Conservation (phyloP, 2,329 filamentous ascomycete genomes). For the Setomelanomma holmii region DNA sequence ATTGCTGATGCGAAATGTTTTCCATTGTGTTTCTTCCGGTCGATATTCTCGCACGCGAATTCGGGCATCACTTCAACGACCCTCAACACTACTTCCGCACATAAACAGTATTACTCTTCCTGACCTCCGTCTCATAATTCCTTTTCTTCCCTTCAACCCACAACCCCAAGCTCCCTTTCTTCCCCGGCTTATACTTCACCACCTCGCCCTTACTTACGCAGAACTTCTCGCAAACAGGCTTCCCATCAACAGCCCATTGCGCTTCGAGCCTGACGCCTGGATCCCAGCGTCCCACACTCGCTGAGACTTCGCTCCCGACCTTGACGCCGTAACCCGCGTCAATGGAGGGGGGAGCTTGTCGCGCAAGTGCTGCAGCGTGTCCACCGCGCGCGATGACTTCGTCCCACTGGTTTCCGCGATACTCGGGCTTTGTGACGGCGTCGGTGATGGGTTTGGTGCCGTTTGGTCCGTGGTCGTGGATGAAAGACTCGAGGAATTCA, state of each 20-base stretch:
- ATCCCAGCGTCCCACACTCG: constrained; percentile 46
- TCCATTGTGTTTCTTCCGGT: no score
- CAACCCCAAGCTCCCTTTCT: constrained; percentile 18
- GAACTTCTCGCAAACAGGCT: constrained; percentile 27
- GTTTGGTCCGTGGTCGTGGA: constrained; percentile 41
- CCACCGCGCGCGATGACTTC: constrained; percentile 44
- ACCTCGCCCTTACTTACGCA: constrained; percentile 28
- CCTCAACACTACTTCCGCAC: not conserved
- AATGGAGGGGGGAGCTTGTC: constrained; percentile 39
- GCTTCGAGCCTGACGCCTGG: constrained; percentile 44
- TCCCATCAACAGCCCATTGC: constrained; percentile 43
- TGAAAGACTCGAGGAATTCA: constrained; percentile 39
- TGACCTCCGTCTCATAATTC: constrained; percentile 29
- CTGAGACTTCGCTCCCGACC: constrained; percentile 9
- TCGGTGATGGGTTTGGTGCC: constrained; percentile 37
- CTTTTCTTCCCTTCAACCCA: constrained; percentile 29
- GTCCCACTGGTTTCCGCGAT: constrained; percentile 44
- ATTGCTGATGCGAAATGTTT: no score
- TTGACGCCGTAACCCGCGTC: constrained; percentile 6
- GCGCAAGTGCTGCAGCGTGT: constrained; percentile 40
- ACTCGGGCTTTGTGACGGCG: constrained; percentile 19
- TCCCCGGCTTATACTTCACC: constrained; percentile 17
- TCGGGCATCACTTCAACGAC: no score
- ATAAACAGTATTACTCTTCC: constrained; percentile 23
- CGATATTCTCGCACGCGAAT: no score